These are phyloP conservation scores for Candida nonsorbophila DNA, from an alignment of 805 yeast species.

Conservation along the genomic window DNA sequence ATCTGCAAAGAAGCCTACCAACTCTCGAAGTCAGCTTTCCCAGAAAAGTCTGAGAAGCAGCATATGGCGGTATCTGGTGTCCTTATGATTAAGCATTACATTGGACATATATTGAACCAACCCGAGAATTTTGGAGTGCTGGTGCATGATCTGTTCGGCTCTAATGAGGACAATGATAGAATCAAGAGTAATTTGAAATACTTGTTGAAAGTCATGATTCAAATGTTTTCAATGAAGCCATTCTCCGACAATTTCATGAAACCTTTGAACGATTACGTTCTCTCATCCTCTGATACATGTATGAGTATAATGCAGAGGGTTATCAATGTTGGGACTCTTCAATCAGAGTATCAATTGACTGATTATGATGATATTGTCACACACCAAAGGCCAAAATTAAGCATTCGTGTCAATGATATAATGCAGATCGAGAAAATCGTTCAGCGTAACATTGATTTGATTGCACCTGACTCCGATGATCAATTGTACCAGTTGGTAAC, in stretches of 20 bases:
- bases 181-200: conserved; percentile 48
- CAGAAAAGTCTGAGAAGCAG: conserved; percentile 54
- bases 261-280: conserved; percentile 73
- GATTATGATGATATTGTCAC: conserved; percentile 63
- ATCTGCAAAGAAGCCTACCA: conserved; percentile 28
- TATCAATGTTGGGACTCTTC: conserved; percentile 54
- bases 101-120: conserved; percentile 38
- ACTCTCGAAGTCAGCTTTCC: conserved; percentile 43
- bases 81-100: conserved; percentile 50
- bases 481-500: conserved; percentile 41
- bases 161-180: conserved; percentile 11
- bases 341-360: conserved; percentile 53
- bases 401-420: conserved; percentile 43
- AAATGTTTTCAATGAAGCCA: conserved; percentile 62
- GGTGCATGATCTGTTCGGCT: conserved; percentile 20
- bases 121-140: conserved; percentile 58
- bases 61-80: conserved; percentile 66
- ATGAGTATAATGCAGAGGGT: conserved; percentile 41
- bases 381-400: conserved; percentile 41
- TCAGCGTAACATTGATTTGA: conserved; percentile 32
- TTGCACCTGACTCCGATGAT: conserved; percentile 52
- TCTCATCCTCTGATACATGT: conserved; percentile 43
- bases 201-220: conserved; percentile 56
- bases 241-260: conserved; percentile 70
- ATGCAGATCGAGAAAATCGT: conserved; percentile 40